Evolutionary conservation across 768 basidiomycete species (phyloP).

Genomic region (Mycena alexandri): DNA sequence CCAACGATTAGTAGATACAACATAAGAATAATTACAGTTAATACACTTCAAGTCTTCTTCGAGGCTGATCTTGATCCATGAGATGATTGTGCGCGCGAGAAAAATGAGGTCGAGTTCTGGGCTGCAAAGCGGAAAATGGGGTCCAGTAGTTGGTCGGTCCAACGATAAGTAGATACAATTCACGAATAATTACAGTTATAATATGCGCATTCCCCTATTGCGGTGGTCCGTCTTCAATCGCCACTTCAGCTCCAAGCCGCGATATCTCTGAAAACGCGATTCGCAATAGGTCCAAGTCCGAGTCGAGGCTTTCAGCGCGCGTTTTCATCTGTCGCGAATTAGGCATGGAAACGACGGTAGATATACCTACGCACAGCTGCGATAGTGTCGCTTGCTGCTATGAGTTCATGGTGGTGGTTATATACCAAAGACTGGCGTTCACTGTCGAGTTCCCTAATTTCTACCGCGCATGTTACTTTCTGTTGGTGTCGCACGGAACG

Average conservation of each 20-base stretch:
- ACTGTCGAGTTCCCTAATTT: slow-evolving; percentile 88
- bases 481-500: background rate
- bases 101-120: slow-evolving; percentile 31
- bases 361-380: slow-evolving; percentile 67
- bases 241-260: slow-evolving; percentile 76
- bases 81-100: too few relatives aligned
- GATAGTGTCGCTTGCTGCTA: slow-evolving; percentile 94
- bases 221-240: slow-evolving; percentile 54
- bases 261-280: slow-evolving; percentile 91
- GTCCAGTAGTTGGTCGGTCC: background rate
- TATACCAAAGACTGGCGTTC: slow-evolving; percentile 94
- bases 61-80: too few relatives aligned
- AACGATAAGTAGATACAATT: slow-evolving; percentile 20
- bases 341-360: slow-evolving; percentile 7
- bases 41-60: background rate
- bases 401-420: slow-evolving; percentile 95
- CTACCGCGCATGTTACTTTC: slow-evolving; percentile 52
- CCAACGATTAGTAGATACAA: slow-evolving; percentile 19
- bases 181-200: slow-evolving; percentile 26
- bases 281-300: slow-evolving; percentile 84
- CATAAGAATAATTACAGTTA: slow-evolving; percentile 27
- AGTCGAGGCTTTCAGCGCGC: slow-evolving; percentile 87
- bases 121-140: slow-evolving; percentile 27
- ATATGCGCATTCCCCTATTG: background rate
- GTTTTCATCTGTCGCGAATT: slow-evolving; percentile 79